Percentiles rank a stretch among this genome's conserved stretches.
These are phyloP conservation scores for Pelargonium australe DNA, from an alignment of 441 rosid genomes.

Conservation along the genomic window DNA sequence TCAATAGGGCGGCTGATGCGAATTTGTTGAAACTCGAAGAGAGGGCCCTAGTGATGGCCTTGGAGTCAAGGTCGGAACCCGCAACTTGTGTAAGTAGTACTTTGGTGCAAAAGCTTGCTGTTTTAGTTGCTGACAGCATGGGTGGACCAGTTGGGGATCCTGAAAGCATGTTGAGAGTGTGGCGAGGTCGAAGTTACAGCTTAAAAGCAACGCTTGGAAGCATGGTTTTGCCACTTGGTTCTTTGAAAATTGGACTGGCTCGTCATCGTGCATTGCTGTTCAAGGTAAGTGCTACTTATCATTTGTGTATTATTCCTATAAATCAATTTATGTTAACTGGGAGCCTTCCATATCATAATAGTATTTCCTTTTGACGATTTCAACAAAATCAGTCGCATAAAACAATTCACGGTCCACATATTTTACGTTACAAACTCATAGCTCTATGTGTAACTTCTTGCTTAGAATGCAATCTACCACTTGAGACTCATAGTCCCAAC, in stretches of 20 bases:
- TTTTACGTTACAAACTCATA: too few relatives aligned
- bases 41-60: slow-evolving; percentile 56
- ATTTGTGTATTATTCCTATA: not conserved
- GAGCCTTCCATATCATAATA: not conserved
- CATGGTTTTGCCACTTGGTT: slow-evolving; percentile 96
- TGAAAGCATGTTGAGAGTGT: slow-evolving; percentile 58
- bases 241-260: slow-evolving; percentile 85
- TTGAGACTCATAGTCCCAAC: too few relatives aligned
- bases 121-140: slow-evolving; percentile 80
- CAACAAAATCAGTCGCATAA: not conserved
- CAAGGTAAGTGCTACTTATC: slow-evolving; percentile 47
- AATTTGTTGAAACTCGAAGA: slow-evolving; percentile 71
- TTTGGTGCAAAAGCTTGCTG: slow-evolving; percentile 60
- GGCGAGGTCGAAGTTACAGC: slow-evolving; percentile 68
- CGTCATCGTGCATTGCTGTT: slow-evolving; percentile 94
- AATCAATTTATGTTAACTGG: not conserved
- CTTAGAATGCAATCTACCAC: too few relatives aligned
- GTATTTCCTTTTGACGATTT: not conserved
- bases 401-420: not conserved
- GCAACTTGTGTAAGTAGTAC: slow-evolving; percentile 34
- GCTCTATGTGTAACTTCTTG: too few relatives aligned
- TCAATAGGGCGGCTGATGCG: slow-evolving; percentile 78
- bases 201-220: slow-evolving; percentile 85
- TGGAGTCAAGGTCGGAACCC: slow-evolving; percentile 47
- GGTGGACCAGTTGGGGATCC: slow-evolving; percentile 91